Evolutionary conservation across 169 alveolate species (phyloP), one percentile per base, ranked within the genome.

Genomic region (Plasmodium chabaudi): DNA sequence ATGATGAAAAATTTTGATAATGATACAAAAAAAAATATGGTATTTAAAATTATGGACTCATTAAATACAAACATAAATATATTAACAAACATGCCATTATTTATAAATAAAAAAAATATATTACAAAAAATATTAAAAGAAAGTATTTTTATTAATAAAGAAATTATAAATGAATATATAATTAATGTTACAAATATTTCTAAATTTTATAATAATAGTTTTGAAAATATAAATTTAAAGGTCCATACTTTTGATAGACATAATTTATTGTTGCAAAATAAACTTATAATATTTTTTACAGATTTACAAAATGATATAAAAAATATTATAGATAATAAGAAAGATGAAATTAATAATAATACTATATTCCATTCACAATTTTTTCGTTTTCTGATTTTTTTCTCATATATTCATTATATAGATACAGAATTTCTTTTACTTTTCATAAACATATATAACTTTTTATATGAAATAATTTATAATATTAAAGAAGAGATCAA

Each of bases 401-500:
- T 79, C 56, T 65, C 82, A 9, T 79, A 65, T 59, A 79, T 69
- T 7, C 53, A 39, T 79, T 27, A 55, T 7, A 77, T 65, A 23
- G 89, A 79, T 46, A 79, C 89, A 12, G 55, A 65, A 34, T 79
- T 79, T 49, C 67, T 79, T 15, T 12, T 79, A 7, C 69, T 79
- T 53, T 79, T 65, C n/a, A 79, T 79, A 19, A 79, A 79, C 21
- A 70, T 79, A 12, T 79, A 79, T 19, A 79, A 79, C 56, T 65
- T 79, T 53, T 46, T 79, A 21, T 79, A 79, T 23, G 89, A 79
- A 65, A 79, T 79, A 17, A 79, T 64, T 34, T 79, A 79, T 60
- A 79, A 79, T 46, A 65, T 79, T 46, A 79, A 79, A 19, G 82
- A 79, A 15, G 82, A 79, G 34, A 64, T 79, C n/a, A 56, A 59